Base-by-base conservation (phyloP, 2,329 filamentous ascomycete species). In the Alternaria atra region DNA sequence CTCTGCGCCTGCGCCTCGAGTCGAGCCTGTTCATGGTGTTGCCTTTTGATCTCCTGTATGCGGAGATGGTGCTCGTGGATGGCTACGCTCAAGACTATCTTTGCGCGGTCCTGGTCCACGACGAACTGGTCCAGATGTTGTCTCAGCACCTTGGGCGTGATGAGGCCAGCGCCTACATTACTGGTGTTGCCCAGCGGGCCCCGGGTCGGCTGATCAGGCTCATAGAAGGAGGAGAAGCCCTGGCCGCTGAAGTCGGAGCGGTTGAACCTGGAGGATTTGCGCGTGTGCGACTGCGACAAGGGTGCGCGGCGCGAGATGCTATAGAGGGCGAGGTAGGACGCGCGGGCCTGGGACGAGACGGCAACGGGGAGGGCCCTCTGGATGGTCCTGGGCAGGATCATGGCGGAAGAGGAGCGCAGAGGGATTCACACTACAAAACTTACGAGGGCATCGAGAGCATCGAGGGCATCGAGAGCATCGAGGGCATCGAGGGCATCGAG, bases 11-110 rank as follows among this genome's bases (percentile, higher is more conserved):
- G 91, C 42, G 91, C 87, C 72, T 90, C 83, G 51, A 89, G 75
- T 79, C 91, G 91, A 64, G 93, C 90, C 43, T 92, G 88, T 71
- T 97, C 93, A 55, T 94, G 89, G 67, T 95, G 88, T 60, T 90
- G 88, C 50, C 93, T 85, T 72, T 93, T 86, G 25, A 90, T 74
- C 78, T 91, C 89, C 70, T 94, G 89, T 61, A 97, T 87, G 47
- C 92, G 88, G 79, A 97, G 93, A 76, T 98, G 97, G 77, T 99
- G 95, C 75, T 98, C 97, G 82, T 97, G 97, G 29, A 99, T 91
- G 6, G 94, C 93, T 4, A 94, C 90, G 66, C 93, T 95, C 65
- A 98, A 89, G 13, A 94, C 92, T 79, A 97, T 96, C 84, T 99
- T 95, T 15, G 95, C 93, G 61, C 93, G 89, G 68, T 97, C 93